Conservation (phyloP, 305 asterid species). For the Striga hermonthica region DNA sequence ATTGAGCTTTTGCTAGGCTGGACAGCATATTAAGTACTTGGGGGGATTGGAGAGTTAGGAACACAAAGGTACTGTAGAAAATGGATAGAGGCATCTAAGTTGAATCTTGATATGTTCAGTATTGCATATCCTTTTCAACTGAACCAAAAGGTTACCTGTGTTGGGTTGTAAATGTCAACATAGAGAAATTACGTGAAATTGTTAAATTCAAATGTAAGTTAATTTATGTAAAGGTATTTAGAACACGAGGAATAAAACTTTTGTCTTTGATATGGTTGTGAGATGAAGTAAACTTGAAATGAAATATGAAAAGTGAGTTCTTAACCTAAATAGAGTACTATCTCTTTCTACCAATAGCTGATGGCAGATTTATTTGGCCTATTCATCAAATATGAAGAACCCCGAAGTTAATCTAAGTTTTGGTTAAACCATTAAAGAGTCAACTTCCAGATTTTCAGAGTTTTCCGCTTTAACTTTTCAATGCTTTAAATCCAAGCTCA, state of each 20-base stretch:
- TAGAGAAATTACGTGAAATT: too few species aligned
- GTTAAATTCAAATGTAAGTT: too few species aligned
- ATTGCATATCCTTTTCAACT: too few species aligned
- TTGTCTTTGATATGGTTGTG: not conserved
- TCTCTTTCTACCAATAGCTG: slow-evolving; percentile 3
- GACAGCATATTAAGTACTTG: slow-evolving; percentile 1
- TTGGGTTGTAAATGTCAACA: too few species aligned
- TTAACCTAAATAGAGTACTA: not conserved
- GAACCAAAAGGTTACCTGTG: too few species aligned
- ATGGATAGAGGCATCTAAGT: too few species aligned
- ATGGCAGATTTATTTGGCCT: not conserved
- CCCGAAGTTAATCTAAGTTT: not conserved
- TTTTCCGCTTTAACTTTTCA: slow-evolving; percentile 3
- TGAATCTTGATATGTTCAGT: too few species aligned
- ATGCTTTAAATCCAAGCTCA: not conserved
- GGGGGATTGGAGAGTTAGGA: not conserved
- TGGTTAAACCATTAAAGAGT: not conserved
- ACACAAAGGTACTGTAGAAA: too few species aligned
- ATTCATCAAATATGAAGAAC: not conserved
- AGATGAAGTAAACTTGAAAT: not conserved
- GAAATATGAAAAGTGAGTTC: not conserved
- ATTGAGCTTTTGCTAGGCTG: not conserved
- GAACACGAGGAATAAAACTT: not conserved
- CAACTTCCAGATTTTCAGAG: not conserved
- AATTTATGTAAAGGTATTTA: too few species aligned